These are phyloP conservation scores for Biscogniauxia mediterranea DNA, from an alignment of 2,329 filamentous ascomycete species.

Conservation along the genomic window DNA sequence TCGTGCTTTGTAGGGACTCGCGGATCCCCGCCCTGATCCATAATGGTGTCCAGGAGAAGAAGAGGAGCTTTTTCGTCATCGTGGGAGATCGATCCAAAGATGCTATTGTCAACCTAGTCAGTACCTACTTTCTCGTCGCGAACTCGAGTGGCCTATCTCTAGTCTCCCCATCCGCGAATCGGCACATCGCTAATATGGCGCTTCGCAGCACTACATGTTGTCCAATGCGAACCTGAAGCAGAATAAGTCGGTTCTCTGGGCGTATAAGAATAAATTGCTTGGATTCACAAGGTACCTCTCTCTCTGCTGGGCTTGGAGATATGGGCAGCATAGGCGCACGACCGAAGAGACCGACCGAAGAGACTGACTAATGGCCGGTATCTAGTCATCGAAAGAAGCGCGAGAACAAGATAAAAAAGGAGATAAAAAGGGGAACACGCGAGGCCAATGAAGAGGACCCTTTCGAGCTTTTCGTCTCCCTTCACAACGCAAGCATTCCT, in stretches of 20 bases:
- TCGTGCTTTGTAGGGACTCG: conserved; percentile 62
- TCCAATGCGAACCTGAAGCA: conserved; percentile 86
- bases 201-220: conserved; percentile 77
- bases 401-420: conserved; percentile 96
- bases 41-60: conserved; percentile 93
- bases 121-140: background rate
- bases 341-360: background rate
- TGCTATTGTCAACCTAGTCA: conserved; percentile 80
- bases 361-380: conserved; percentile 5
- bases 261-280: conserved; percentile 96
- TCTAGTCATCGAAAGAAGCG: conserved; percentile 90
- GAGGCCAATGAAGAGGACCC: conserved; percentile 92
- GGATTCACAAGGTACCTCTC: conserved; percentile 64
- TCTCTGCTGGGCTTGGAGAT: background rate
- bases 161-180: background rate
- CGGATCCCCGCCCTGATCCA: conserved; percentile 87
- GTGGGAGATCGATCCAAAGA: conserved; percentile 94
- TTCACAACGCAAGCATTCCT: conserved; percentile 73
- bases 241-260: conserved; percentile 96
- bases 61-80: conserved; percentile 95
- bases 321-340: no score
- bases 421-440: conserved; percentile 90
- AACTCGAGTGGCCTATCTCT: background rate
- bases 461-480: conserved; percentile 94
- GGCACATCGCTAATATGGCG: background rate